Base-by-base conservation (phyloP, 139 green algal genomes). In the Spirogloea muscicola region DNA sequence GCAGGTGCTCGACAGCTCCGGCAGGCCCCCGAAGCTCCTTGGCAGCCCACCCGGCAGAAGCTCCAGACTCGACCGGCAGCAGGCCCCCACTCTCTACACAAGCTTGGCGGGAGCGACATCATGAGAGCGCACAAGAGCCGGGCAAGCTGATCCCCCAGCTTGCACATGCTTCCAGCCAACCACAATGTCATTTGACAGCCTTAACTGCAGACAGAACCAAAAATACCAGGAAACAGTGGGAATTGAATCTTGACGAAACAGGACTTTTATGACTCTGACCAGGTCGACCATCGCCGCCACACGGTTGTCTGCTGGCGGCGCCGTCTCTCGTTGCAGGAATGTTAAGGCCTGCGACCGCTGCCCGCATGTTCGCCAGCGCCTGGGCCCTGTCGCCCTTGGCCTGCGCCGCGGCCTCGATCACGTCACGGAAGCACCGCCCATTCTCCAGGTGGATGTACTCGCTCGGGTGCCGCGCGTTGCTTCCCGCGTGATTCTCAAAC, bases 401-500 rank as follows among this genome's bases (percentile, higher is more conserved):
- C 52, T 72, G 13, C 9, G 39, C 39, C 21, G 31, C 34, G n/a
- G 49, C 65, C 6, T 48, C 25, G 13, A 69, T 67, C 52, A 74
- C 10, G 36, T 61, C 31, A 52, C 51, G 38, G 31, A 76, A 18
- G 57, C 33, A 55, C 6, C 33, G n/a, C 31, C 68, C 68, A 37
- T 72, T 75, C 9, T 4, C 68, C 6, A 76, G 39, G 37, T 61
- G 36, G 29, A 76, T 76, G 58, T 76, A 52, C 10, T 76, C 68
- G 43, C 68, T 76, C 31, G 68, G 68, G 43, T 76, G 68, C 7
- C 68, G 68, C 41, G 68, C 68, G 9, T n/a, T 37, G 57, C 68
- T 76, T 9, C 68, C 68, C 41, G 68, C 68, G 34, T 76, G 68
- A 3, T 55, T 51, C 57, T 76, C 68, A 75, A 76, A 76, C 33